phyloP scores from a whole-genome alignment of 1,284 basidiomycete genomes.

The Cutaneotrichosporon dermatis region DNA sequence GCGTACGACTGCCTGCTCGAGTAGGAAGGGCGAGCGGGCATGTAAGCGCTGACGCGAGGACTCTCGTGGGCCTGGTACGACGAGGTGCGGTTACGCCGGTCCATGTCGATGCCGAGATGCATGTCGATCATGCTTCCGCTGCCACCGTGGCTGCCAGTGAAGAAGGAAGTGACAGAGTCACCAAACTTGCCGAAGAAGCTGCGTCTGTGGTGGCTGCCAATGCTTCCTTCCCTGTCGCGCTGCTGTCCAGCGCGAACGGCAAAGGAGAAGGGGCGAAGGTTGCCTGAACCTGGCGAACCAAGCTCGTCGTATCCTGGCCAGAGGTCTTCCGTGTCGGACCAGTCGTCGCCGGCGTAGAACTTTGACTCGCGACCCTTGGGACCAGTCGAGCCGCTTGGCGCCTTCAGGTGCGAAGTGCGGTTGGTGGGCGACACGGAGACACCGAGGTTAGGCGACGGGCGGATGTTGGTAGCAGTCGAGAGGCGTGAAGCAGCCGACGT shows the following conservation, averaged over 20 bases:
- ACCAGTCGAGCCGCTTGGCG: constrained; percentile 6
- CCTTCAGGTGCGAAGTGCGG: constrained; percentile 17
- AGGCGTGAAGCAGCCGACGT: constrained; percentile 6
- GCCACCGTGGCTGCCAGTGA: constrained; percentile 72
- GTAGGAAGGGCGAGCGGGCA: constrained; percentile 42
- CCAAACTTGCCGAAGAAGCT: constrained; percentile 59
- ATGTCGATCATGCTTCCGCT: constrained; percentile 84
- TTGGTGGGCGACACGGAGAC: constrained; percentile 6
- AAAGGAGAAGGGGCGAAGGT: constrained; percentile 46
- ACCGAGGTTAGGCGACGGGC: background rate
- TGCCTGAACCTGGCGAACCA: constrained; percentile 22
- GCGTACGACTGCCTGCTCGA: constrained; percentile 13
- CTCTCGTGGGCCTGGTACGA: constrained; percentile 31
- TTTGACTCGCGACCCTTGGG: constrained; percentile 16
- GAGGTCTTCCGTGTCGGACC: constrained; percentile 32
- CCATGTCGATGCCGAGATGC: constrained; percentile 56
- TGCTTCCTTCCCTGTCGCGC: constrained; percentile 37
- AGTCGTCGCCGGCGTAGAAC: constrained; percentile 16
- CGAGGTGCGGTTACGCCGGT: constrained; percentile 35
- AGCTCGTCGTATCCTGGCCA: constrained; percentile 28
- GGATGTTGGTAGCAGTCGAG: constrained; percentile 1
- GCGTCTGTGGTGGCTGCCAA: constrained; percentile 26
- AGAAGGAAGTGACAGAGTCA: constrained; percentile 70
- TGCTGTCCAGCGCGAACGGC: constrained; percentile 39
- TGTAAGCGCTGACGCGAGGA: constrained; percentile 39